A percentile compares a stretch with the other conserved stretches of the same genome.
phyloP scores from a whole-genome alignment of 2,329 filamentous ascomycete genomes.

The Amauroascus niger region DNA sequence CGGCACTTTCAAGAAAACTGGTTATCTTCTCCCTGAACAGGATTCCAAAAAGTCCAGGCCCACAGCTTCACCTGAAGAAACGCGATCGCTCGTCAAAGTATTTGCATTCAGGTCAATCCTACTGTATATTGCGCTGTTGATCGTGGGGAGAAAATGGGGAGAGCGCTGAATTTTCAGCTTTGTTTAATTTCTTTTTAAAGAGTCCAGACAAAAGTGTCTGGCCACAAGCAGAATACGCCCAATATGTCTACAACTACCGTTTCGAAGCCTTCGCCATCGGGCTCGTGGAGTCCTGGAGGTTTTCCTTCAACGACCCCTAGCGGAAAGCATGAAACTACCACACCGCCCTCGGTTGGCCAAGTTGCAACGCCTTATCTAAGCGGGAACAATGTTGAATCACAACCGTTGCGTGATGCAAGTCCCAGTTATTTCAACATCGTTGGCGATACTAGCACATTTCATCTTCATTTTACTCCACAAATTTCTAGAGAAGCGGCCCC shows the following conservation, averaged over 20 bases:
- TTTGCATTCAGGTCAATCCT: not conserved
- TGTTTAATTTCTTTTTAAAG: not conserved
- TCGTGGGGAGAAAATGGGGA: slow-evolving; percentile 3
- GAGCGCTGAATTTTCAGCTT: not conserved
- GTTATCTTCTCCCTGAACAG: not conserved
- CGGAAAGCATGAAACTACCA: slow-evolving; percentile 40
- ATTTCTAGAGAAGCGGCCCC: not conserved
- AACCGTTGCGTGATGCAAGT: slow-evolving; percentile 7
- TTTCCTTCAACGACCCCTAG: slow-evolving; percentile 39
- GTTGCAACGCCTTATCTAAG: slow-evolving; percentile 40
- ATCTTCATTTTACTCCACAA: slow-evolving; percentile 3
- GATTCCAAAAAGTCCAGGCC: not conserved
- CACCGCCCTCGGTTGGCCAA: slow-evolving; percentile 48
- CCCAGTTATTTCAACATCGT: slow-evolving; percentile 15
- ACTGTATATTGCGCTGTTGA: not conserved
- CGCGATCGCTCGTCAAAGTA: not conserved
- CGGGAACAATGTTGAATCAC: not conserved
- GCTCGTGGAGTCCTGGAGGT: slow-evolving; percentile 19
- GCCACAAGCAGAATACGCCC: no score
- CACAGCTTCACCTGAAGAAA: not conserved
- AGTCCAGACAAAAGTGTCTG: not conserved
- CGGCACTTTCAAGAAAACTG: not conserved
- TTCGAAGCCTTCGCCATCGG: slow-evolving; percentile 19
- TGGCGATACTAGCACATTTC: not conserved
- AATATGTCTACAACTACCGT: slow-evolving; percentile 24